A percentile compares a stretch with the other conserved stretches of the same genome.
These are phyloP conservation scores for Taiwanofungus camphoratus DNA, from an alignment of 1,284 basidiomycete species.

Conservation along the genomic window DNA sequence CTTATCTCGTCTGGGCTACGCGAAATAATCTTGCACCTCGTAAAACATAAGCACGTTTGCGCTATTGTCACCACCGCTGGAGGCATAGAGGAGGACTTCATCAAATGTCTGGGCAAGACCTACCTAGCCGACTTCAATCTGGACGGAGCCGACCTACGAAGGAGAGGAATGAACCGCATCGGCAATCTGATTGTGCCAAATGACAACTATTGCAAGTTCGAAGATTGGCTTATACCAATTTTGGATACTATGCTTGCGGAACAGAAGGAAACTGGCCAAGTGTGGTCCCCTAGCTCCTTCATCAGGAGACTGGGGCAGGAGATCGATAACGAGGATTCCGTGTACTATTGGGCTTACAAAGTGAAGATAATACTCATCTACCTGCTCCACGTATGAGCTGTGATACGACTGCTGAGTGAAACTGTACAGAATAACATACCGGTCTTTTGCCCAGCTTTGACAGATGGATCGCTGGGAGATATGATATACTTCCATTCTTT, in stretches of 20 bases:
- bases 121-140: slow-evolving; percentile 93
- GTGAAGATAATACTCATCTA: slow-evolving; percentile 44
- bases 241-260: slow-evolving; percentile 89
- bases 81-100: slow-evolving; percentile 98
- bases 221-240: slow-evolving; percentile 97
- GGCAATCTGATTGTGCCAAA: slow-evolving; percentile 98
- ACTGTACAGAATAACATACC: slow-evolving; percentile 87
- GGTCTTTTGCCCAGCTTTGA: slow-evolving; percentile 97
- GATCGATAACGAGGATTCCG: slow-evolving; percentile 94
- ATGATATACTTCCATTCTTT: slow-evolving; percentile 99
- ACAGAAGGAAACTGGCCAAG: slow-evolving; percentile 66
- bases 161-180: slow-evolving; percentile 91
- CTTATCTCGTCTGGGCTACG: slow-evolving; percentile 96
- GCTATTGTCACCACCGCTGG: slow-evolving; percentile 97
- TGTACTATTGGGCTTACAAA: slow-evolving; percentile 99
- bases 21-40: slow-evolving; percentile 90
- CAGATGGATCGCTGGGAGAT: slow-evolving; percentile 96
- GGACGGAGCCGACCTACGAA: slow-evolving; percentile 84
- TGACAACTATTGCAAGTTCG: slow-evolving; percentile 99
- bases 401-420: slow-evolving; percentile 22
- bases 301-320: slow-evolving; percentile 91
- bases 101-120: slow-evolving; percentile 96
- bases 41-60: slow-evolving; percentile 88
- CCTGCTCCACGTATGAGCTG: slow-evolving; percentile 10
- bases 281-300: slow-evolving; percentile 95